Base-by-base conservation (phyloP, 495 filamentous ascomycete genomes). In the Daldinia grandis region DNA sequence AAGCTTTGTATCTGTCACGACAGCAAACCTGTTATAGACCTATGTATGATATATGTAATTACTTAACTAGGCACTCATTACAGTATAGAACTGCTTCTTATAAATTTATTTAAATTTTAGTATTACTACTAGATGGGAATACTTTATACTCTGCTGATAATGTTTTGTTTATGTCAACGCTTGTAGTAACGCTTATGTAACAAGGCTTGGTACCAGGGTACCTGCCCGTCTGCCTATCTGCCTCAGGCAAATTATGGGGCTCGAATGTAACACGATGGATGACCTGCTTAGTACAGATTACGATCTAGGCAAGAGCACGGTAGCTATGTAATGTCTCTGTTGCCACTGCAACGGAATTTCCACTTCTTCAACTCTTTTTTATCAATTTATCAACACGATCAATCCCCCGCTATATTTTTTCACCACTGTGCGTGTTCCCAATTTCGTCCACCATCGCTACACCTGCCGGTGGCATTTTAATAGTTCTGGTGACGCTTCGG, bases 341-440 rank as follows among this genome's bases (percentile, higher is more conserved):
- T 73, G 70, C 70, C 70, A 68, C 65, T 73, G 61, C 70, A 69
- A 73, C 70, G 47, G 30, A 60, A 62, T 65, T 68, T 68, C 60
- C 61, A 64, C 60, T 35, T 62, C 58, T 67, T 50, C 55, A 68
- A 68, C 60, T 65, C 12, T 68, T 64, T 60, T n/a, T n/a, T n/a
- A n/a, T n/a, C n/a, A n/a, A n/a, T n/a, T 31, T 35, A 56, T 68
- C 70, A 73, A 73, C 64, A 73, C 42, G 35, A 58, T 42, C 70
- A 56, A 64, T 64, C 57, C 61, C 58, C 54, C 64, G 50, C 44
- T 56, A 59, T 38, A 33, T 61, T 64, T 64, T 64, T 59, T 51
- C 38, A 53, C 10, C 61, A 35, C 42, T 10, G 49, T 50, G 57
- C 61, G 31, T 49, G 17, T 57, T 62, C 38, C 0, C 28, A 63